Evolutionary conservation across 1,139 yeast genomes (phyloP).

Genomic region (Kodamaea sp.): DNA sequence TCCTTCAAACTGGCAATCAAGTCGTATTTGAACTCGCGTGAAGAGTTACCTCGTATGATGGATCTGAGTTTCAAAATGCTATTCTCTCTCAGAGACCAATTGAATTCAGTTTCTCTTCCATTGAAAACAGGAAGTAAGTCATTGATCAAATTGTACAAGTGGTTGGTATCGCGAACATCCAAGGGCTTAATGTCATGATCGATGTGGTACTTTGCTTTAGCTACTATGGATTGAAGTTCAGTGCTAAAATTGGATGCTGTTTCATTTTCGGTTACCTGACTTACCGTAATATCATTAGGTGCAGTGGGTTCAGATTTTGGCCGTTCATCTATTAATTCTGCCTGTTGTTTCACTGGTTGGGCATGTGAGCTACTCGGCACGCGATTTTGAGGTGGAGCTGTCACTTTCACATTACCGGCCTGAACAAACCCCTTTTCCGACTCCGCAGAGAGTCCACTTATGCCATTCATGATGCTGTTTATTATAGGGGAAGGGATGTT

Average conservation of each 20-base stretch:
- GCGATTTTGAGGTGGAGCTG: background rate
- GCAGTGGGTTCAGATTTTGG: background rate
- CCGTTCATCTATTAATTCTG: too few species aligned
- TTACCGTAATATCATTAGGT: background rate
- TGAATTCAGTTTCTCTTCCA: constrained; percentile 86
- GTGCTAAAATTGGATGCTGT: constrained; percentile 2
- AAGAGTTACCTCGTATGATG: constrained; percentile 59
- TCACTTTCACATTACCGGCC: constrained; percentile 1
- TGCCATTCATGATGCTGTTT: constrained; percentile 29
- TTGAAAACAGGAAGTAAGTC: constrained; percentile 45
- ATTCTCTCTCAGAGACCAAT: constrained; percentile 79
- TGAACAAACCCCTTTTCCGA: background rate
- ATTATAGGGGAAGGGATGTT: constrained; percentile 33
- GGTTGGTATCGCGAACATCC: constrained; percentile 18
- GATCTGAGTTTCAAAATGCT: constrained; percentile 58
- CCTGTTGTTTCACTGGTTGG: too few species aligned
- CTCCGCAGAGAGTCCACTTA: constrained; percentile 19
- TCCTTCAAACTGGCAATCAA: constrained; percentile 44
- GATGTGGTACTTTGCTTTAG: constrained; percentile 24
- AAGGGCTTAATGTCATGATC: constrained; percentile 26
- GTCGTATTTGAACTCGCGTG: constrained; percentile 39
- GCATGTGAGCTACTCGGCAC: background rate
- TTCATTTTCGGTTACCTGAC: constrained; percentile 1
- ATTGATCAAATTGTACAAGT: constrained; percentile 19
- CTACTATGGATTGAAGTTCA: constrained; percentile 11